Conservation (phyloP, 176 grass and related monocot genomes). For the Musa troglodytarum region DNA sequence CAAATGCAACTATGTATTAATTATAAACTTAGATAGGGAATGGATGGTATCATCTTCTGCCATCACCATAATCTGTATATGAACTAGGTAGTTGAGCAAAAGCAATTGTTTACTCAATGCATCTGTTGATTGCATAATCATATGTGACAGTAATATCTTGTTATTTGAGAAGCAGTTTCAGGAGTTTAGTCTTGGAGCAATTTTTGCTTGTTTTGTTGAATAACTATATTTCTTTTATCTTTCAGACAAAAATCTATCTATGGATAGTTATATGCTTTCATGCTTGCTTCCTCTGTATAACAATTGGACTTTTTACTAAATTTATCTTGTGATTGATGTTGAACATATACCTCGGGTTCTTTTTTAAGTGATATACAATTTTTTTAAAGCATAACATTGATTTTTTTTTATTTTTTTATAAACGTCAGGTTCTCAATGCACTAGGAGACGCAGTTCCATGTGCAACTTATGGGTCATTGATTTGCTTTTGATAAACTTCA, state of each 20-base stretch:
- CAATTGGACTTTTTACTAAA: not conserved
- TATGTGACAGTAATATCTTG: not conserved
- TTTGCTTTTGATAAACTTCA: conserved; percentile 21
- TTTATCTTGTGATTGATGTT: not conserved
- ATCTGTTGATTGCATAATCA: not conserved
- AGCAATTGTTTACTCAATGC: not conserved
- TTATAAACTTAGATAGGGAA: not conserved
- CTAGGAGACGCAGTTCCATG: conserved; percentile 62
- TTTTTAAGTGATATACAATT: not conserved
- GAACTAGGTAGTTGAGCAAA: not conserved
- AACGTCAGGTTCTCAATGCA: conserved; percentile 67
- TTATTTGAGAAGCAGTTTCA: not conserved
- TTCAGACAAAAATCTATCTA: not conserved
- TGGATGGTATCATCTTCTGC: not conserved
- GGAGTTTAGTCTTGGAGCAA: not conserved
- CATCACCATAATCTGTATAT: not conserved
- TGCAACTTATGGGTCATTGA: conserved; percentile 42
- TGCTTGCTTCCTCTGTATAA: not conserved
- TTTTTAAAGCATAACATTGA: not conserved
- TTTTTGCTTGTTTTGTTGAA: not conserved
- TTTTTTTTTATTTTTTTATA: conserved; percentile 15
- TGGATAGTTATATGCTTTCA: not conserved
- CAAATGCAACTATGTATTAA: not conserved
- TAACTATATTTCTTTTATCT: not conserved
- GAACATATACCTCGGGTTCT: not conserved